Conservation (phyloP, 1,284 basidiomycete species). For the Pseudozyma flocculosa region DNA sequence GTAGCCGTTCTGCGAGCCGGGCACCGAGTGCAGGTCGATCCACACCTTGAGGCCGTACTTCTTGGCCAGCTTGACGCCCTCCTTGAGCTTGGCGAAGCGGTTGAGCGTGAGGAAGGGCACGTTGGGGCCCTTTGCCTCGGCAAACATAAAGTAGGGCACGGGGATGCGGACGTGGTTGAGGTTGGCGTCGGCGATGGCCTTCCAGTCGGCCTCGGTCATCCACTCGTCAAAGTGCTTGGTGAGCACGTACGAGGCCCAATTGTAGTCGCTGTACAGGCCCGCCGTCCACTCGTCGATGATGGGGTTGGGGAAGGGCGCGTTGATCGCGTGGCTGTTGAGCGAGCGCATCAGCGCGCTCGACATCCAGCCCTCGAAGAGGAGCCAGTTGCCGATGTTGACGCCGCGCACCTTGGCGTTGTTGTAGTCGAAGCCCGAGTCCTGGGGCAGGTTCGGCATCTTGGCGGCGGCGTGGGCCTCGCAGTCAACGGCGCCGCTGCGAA, state of each 20-base stretch:
- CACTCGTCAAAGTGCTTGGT: conserved; percentile 74
- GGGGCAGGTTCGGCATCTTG: conserved; percentile 22
- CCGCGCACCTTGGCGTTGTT: conserved; percentile 43
- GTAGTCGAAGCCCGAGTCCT: conserved; percentile 45
- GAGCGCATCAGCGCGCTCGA: conserved; percentile 61
- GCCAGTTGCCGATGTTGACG: conserved; percentile 55
- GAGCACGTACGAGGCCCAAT: conserved; percentile 37
- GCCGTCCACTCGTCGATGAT: conserved; percentile 83
- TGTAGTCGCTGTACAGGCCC: conserved; percentile 63
- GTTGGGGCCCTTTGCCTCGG: conserved; percentile 75
- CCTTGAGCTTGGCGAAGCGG: conserved; percentile 64
- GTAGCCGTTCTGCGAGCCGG: conserved; percentile 60
- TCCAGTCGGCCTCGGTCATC: conserved; percentile 77
- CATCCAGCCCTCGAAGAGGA: conserved; percentile 53
- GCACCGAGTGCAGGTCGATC: conserved; percentile 67
- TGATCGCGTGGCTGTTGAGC: conserved; percentile 47
- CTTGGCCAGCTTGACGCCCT: conserved; percentile 75
- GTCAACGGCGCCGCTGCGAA: conserved; percentile 14
- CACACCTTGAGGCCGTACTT: conserved; percentile 77
- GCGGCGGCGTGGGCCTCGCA: not conserved
- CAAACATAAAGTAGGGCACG: conserved; percentile 78
- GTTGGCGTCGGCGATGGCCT: conserved; percentile 61
- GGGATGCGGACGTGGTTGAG: conserved; percentile 77
- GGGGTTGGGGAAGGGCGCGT: conserved; percentile 36
- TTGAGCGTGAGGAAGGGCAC: conserved; percentile 85